phyloP scores from a whole-genome alignment of 1,284 basidiomycete genomes.

The Malassezia slooffiae region DNA sequence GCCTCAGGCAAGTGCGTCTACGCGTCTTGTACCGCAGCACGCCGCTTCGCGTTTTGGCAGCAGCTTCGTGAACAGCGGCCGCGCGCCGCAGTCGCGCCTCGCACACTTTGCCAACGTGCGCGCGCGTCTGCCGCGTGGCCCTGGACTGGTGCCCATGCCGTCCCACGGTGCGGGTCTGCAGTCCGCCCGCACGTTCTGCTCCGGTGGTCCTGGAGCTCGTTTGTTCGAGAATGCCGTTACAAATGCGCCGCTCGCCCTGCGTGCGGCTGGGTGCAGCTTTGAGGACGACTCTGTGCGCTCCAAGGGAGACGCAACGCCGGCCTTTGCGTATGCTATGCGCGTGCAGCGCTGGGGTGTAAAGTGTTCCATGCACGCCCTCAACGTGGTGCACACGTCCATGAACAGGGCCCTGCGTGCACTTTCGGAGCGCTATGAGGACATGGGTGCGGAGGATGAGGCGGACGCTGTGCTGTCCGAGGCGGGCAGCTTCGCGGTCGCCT shows the following conservation, averaged over 20 bases:
- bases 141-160: not conserved
- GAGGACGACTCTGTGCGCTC: not conserved
- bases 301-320: not conserved
- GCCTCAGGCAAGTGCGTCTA: not conserved
- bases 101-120: constrained; percentile 1
- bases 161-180: constrained; percentile 4
- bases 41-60: no score
- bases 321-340: not conserved
- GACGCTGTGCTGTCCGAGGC: no score
- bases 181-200: constrained; percentile 3
- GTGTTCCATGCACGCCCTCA: not conserved
- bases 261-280: not conserved
- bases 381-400: not conserved
- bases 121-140: constrained; percentile 4
- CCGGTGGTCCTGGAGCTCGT: not conserved
- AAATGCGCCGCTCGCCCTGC: constrained; percentile 1
- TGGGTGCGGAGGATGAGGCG: no score
- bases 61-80: not conserved
- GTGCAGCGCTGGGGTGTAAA: not conserved
- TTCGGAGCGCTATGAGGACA: no score
- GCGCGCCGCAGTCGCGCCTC: not conserved
- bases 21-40: no score
- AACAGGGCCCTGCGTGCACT: no score
- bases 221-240: constrained; percentile 9
- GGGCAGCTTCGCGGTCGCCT: no score